These are phyloP conservation scores for Rhizopogon sp. DNA, from an alignment of 768 basidiomycete species.

Conservation along the genomic window DNA sequence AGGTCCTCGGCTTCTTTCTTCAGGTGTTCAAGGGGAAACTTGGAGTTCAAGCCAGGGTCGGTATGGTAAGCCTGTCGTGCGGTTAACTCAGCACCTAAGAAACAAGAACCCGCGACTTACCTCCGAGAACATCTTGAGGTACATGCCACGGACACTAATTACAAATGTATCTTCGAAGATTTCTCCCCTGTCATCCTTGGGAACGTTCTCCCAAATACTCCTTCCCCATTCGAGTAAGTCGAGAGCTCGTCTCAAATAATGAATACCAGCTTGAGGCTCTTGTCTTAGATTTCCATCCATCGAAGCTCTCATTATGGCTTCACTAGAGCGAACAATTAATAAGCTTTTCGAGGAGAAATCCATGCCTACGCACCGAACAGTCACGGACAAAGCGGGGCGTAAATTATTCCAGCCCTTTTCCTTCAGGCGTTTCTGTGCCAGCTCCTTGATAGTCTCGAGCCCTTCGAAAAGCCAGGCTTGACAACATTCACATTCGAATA, in stretches of 20 bases:
- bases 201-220: slow-evolving; percentile 10
- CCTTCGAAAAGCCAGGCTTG: slow-evolving; percentile 14
- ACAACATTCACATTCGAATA: slow-evolving; percentile 8
- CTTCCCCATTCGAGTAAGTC: slow-evolving; percentile 15
- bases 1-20: slow-evolving; percentile 15
- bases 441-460: slow-evolving; percentile 13
- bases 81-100: neutral
- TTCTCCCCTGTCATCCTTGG: slow-evolving; percentile 7
- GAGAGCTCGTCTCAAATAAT: slow-evolving; percentile 6
- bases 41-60: slow-evolving; percentile 3
- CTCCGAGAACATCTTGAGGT: slow-evolving; percentile 5
- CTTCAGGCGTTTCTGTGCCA: slow-evolving; percentile 14
- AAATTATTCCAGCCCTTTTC: slow-evolving; percentile 23
- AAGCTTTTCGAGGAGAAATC: neutral
- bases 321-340: slow-evolving; percentile 5
- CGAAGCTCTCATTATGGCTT: slow-evolving; percentile 14
- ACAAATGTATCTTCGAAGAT: slow-evolving; percentile 15
- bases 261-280: slow-evolving; percentile 1
- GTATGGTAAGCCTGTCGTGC: neutral
- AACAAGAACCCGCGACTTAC: neutral
- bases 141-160: slow-evolving; percentile 1
- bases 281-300: slow-evolving; percentile 2
- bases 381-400: slow-evolving; percentile 30
- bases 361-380: slow-evolving; percentile 28
- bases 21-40: slow-evolving; percentile 9